These are phyloP conservation scores for Labyrinthula sp. DNA, from an alignment of 352 stramenopile species.

Conservation along the genomic window DNA sequence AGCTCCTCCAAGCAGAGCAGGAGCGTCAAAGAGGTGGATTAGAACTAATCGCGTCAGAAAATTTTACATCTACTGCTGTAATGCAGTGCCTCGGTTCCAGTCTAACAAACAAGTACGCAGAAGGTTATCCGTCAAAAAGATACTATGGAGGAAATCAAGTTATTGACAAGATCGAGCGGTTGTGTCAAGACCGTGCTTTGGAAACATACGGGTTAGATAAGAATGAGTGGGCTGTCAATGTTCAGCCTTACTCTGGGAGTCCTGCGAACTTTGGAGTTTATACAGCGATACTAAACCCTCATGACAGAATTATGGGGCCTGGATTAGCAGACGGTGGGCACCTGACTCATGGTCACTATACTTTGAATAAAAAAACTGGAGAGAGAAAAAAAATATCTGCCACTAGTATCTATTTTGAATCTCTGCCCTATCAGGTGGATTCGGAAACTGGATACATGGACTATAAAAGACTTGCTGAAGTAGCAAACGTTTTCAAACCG, in stretches of 20 bases:
- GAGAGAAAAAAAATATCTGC: conserved; percentile 95
- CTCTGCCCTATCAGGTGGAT: conserved; percentile 85
- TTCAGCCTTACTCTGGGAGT: conserved; percentile 87
- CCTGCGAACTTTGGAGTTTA: conserved; percentile 91
- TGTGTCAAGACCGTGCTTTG: conserved; percentile 88
- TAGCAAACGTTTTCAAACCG: conserved; percentile 64
- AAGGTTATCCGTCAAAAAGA: conserved; percentile 74
- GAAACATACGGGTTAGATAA: conserved; percentile 86
- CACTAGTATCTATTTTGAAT: conserved; percentile 94
- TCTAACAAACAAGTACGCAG: conserved; percentile 98
- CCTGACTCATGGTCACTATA: conserved; percentile 93
- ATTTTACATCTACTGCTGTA: conserved; percentile 91
- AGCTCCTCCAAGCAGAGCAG: conserved; percentile 92
- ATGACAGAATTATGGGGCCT: conserved; percentile 94
- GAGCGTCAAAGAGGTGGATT: conserved; percentile 85
- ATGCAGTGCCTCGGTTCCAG: conserved; percentile 89
- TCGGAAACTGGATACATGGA: conserved; percentile 87
- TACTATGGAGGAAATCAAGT: conserved; percentile 99
- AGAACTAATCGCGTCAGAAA: conserved; percentile 97
- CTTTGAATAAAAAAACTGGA: conserved; percentile 83
- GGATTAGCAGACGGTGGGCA: conserved; percentile 94
- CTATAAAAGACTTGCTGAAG: conserved; percentile 90
- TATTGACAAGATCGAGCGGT: conserved; percentile 90
- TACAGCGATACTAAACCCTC: conserved; percentile 66
- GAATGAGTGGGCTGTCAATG: conserved; percentile 58